Conservation (phyloP, 2,329 filamentous ascomycete species). For the Pseudopyrenochaeta lycopersici region DNA sequence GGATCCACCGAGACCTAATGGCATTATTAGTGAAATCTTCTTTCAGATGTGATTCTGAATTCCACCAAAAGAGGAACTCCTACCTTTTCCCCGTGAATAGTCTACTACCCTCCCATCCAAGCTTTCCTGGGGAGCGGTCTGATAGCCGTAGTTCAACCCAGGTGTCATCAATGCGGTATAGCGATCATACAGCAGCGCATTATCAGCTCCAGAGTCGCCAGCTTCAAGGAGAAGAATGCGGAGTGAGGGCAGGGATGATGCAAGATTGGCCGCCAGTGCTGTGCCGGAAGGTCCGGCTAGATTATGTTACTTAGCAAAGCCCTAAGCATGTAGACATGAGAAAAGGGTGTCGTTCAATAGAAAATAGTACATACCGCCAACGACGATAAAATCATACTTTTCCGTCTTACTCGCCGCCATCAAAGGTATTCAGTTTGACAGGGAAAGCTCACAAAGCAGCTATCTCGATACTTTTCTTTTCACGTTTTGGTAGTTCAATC, state of each 20-base stretch:
- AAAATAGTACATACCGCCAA: neutral
- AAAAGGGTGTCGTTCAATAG: too few species aligned
- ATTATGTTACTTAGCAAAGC: neutral
- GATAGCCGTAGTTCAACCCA: slow-evolving; percentile 1
- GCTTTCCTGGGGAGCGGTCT: neutral
- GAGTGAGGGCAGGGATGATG: neutral
- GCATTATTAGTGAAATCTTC: neutral
- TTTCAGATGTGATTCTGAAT: neutral
- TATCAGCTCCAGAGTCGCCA: neutral
- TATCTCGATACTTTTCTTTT: too few species aligned
- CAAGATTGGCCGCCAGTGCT: neutral
- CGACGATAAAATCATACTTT: neutral
- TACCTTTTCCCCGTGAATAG: neutral
- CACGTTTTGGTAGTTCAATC: too few species aligned
- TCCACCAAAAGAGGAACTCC: neutral
- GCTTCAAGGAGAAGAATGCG: neutral
- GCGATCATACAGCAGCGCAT: neutral
- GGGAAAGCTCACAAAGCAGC: too few species aligned
- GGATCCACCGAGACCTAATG: neutral
- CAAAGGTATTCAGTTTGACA: too few species aligned
- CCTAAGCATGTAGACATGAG: too few species aligned
- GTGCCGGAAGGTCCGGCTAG: neutral
- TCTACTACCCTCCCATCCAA: neutral
- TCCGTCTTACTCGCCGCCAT: neutral
- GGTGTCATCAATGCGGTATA: neutral